These are phyloP conservation scores for Dysphania ambrosioides DNA, from an alignment of 148 eudicot genomes.

Conservation along the genomic window DNA sequence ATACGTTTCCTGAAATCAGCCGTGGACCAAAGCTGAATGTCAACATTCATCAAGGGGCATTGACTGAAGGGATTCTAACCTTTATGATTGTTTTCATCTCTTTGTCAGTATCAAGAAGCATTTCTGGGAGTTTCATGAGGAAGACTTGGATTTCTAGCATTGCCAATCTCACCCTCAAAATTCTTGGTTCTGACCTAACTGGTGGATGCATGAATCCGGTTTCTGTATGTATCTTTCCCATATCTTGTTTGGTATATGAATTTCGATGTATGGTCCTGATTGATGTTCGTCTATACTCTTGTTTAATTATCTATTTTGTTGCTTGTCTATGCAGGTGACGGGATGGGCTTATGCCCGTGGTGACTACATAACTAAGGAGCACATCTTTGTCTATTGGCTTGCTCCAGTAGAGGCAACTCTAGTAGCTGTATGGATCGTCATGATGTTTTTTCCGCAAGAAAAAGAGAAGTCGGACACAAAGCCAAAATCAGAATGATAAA, in stretches of 20 bases:
- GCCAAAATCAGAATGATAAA: conserved; percentile 34
- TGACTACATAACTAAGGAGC: conserved; percentile 75
- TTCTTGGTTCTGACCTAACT: conserved; percentile 82
- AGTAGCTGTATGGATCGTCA: conserved; percentile 61
- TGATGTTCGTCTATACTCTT: too few relatives aligned
- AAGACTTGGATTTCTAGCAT: conserved; percentile 88
- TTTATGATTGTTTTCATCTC: conserved; percentile 55
- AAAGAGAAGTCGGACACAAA: conserved; percentile 39
- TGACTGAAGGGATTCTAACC: conserved; percentile 77
- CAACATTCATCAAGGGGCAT: conserved; percentile 63
- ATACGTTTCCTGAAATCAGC: conserved; percentile 53
- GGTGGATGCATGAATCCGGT: conserved; percentile 96
- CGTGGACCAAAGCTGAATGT: conserved; percentile 69
- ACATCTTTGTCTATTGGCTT: conserved; percentile 91
- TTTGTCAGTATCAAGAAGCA: conserved; percentile 44
- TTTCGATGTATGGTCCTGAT: too few relatives aligned
- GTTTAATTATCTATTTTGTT: neutral
- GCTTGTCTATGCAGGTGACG: conserved; percentile 46
- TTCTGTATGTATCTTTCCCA: conserved; percentile 48
- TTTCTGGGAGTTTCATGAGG: conserved; percentile 71
- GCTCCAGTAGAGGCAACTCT: conserved; percentile 78
- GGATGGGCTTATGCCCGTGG: conserved; percentile 96
- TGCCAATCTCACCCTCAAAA: conserved; percentile 69
- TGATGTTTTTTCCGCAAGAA: conserved; percentile 34
- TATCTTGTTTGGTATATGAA: neutral